A percentile compares a stretch with the other conserved stretches of the same genome.
Conservation (phyloP, 495 filamentous ascomycete genomes). For the Penicillium egyptiacum region DNA sequence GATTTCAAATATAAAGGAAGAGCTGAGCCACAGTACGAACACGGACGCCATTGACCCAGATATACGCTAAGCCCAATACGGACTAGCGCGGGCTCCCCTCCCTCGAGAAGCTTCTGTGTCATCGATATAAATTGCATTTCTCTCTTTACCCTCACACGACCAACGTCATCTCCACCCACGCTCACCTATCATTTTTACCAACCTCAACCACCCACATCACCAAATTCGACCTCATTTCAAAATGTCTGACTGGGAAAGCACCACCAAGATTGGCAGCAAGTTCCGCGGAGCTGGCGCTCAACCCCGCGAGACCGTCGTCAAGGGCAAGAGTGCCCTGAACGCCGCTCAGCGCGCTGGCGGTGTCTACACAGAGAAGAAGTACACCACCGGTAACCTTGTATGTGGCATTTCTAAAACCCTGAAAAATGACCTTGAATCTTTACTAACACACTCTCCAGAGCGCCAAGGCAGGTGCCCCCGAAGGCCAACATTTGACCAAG, state of each 20-base stretch:
- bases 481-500: constrained; percentile 96
- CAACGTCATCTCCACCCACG: constrained; percentile 16
- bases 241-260: constrained; percentile 76
- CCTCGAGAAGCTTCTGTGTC: constrained; percentile 51
- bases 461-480: constrained; percentile 57
- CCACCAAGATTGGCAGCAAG: constrained; percentile 92
- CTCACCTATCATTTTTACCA: constrained; percentile 2
- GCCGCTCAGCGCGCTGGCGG: constrained; percentile 79
- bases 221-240: constrained; percentile 21
- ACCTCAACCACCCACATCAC: constrained; percentile 11
- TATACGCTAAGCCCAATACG: constrained; percentile 18
- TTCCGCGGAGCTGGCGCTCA: constrained; percentile 55
- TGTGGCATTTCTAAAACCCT: constrained; percentile 34
- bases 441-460: constrained; percentile 39
- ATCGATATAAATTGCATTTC: constrained; percentile 43
- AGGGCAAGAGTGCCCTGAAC: constrained; percentile 84
- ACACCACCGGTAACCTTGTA: constrained; percentile 71
- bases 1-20: neutral
- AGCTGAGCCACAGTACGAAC: neutral
- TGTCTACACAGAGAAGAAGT: constrained; percentile 94
- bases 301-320: constrained; percentile 79
- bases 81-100: constrained; percentile 35
- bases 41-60: neutral
- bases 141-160: constrained; percentile 36
- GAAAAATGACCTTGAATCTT: neutral